Evolutionary conservation across 495 filamentous ascomycete species (phyloP), one percentile per base, ranked within the genome.

Genomic region (Talaromyces trachyspermus): DNA sequence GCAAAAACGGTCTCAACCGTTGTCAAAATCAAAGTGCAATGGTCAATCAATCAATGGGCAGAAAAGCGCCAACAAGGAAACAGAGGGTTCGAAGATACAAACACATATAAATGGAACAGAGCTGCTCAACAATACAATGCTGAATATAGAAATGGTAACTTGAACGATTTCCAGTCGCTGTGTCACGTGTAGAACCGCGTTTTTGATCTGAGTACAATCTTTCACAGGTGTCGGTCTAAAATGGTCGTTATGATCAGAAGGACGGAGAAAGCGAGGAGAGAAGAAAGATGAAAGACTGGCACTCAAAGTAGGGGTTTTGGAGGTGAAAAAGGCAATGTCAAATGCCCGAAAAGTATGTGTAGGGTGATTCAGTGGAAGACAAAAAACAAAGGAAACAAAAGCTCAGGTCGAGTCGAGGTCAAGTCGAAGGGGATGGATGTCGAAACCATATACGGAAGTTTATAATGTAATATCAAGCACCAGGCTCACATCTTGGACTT

Each of bases 401-500:
- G 56, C 59, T 59, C 48, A 54, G 56, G 50, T 49, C 50, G 56
- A 58, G 61, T 66, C 56, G 62, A 46, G 54, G 60, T 54, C 55
- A 22, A 38, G 22, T 44, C 26, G 8, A n/a, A 46, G 22, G 11
- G 17, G 64, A 57, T 52, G 54, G 53, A 54, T 48, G 56, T 64
- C 53, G 17, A 3, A 38, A 38, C 17, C 9, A 38, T 24, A 25
- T 23, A 41, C 23, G 20, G 14, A 24, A 26, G 5, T 9, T 41
- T 43, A 98, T 66, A 98, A 79, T 61, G 86, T 82, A 66, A 96
- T 90, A 74, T 99, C 92, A 53, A 97, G 82, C 57, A 99, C 92
- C 56, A 97, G 72, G 73, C 91, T 97, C 66, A 99, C 94, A 69
- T 99, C 92, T 69, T 82, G 77, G 47, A 97, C 94, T 59, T 88